Percentiles rank a stretch among this genome's conserved stretches.
Evolutionary conservation across 495 filamentous ascomycete species (phyloP).

Genomic region (Astrothelium subdiscretum): DNA sequence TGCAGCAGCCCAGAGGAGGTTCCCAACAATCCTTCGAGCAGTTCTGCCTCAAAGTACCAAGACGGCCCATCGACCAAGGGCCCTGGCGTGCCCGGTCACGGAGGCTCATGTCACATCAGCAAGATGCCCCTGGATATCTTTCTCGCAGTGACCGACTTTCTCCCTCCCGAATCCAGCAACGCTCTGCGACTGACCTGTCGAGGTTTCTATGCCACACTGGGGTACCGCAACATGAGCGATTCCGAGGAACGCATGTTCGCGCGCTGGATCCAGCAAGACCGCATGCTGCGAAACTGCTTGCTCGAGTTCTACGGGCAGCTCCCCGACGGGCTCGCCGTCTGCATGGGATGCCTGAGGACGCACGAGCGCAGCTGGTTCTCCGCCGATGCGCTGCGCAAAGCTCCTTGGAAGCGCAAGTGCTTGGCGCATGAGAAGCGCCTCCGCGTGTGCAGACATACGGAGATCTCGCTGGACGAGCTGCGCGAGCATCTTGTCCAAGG

Average conservation of each 20-base stretch:
- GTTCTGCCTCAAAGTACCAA: not conserved
- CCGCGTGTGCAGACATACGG: not conserved
- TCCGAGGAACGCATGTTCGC: not conserved
- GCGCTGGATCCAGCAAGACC: not conserved
- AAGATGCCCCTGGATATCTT: not conserved
- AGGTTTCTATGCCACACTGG: not conserved
- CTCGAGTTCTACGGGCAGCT: not conserved
- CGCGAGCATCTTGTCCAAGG: not conserved
- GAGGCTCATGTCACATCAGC: not conserved
- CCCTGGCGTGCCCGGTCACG: not conserved
- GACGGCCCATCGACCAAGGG: not conserved
- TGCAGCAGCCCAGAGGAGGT: not conserved
- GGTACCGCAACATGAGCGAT: not conserved
- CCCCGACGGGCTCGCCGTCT: not conserved
- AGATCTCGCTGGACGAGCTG: not conserved
- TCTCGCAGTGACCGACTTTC: not conserved
- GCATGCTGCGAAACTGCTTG: not conserved
- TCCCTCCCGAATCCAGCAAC: not conserved
- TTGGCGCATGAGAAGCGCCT: not conserved
- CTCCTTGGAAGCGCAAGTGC: not conserved
- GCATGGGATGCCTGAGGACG: not conserved
- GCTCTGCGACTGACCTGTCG: not conserved
- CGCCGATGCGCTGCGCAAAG: not conserved
- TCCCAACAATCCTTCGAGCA: not conserved
- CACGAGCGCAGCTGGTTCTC: not conserved